phyloP scores from a whole-genome alignment of 495 filamentous ascomycete species.

The Mytilinidion resinicola region DNA sequence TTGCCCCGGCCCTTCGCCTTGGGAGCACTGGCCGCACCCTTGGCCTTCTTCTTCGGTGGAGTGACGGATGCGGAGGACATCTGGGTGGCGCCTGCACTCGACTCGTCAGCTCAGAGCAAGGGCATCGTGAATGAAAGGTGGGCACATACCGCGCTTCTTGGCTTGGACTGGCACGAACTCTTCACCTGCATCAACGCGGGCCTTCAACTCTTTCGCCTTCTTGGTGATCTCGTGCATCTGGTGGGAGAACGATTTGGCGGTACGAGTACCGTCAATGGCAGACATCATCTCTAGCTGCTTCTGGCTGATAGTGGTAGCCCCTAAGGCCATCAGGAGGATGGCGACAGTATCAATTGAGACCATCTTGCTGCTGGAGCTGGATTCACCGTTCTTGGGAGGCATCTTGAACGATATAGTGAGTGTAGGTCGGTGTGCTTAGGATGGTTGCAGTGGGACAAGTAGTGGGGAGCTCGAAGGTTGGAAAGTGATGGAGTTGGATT shows the following conservation, averaged over 20 bases:
- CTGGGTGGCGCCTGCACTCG: no score
- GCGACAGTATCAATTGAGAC: constrained; percentile 14
- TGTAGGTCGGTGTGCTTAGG: no score
- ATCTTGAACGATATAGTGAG: no score
- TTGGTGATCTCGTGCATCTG: constrained; percentile 10
- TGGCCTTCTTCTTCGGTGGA: no score
- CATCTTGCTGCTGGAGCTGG: neutral
- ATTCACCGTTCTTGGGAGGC: no score
- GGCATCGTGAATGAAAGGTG: no score
- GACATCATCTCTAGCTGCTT: constrained; percentile 18
- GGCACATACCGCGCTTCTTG: constrained; percentile 18
- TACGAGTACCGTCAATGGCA: constrained; percentile 18
- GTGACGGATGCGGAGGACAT: no score
- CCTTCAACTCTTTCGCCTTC: constrained; percentile 22
- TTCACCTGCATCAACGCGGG: constrained; percentile 11
- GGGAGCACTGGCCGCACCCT: no score
- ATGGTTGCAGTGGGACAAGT: no score
- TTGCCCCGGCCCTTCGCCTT: no score
- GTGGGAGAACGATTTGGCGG: constrained; percentile 16
- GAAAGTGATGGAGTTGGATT: neutral
- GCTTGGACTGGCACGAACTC: constrained; percentile 9
- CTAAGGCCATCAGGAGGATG: constrained; percentile 6
- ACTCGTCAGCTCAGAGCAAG: no score
- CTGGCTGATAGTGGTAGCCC: neutral
- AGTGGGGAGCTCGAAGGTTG: neutral